Evolutionary conservation across 148 eudicot species (phyloP).

Genomic region (Dianthus caryophyllus): DNA sequence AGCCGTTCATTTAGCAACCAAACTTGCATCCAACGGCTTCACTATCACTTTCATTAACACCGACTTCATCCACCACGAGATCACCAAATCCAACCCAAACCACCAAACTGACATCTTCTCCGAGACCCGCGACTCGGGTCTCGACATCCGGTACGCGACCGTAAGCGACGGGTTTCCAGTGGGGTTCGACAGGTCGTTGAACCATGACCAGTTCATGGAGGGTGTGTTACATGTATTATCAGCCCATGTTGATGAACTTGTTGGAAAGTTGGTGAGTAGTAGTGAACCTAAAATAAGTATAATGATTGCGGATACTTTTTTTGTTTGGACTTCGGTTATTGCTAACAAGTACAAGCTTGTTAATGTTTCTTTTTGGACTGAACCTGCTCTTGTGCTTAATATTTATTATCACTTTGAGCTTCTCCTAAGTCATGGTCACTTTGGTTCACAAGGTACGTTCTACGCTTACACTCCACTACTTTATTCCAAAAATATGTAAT

Average conservation of each 20-base stretch:
- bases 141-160: constrained; percentile 41
- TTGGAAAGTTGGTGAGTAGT: constrained; percentile 21
- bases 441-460: constrained; percentile 34
- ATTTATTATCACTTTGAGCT: constrained; percentile 57
- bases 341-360: constrained; percentile 49
- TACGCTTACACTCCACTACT: too few species aligned
- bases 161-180: constrained; percentile 21
- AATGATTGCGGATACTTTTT: constrained; percentile 62
- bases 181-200: constrained; percentile 25
- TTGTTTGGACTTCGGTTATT: constrained; percentile 44
- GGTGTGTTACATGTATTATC: constrained; percentile 18
- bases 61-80: constrained; percentile 50
- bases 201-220: constrained; percentile 24
- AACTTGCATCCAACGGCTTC: constrained; percentile 63
- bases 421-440: constrained; percentile 43
- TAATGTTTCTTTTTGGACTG: constrained; percentile 68
- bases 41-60: constrained; percentile 66
- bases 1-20: constrained; percentile 53
- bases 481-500: too few species aligned
- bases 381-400: constrained; percentile 52
- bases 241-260: constrained; percentile 26
- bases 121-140: constrained; percentile 18
- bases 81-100: constrained; percentile 18
- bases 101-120: constrained; percentile 38
- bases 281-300: constrained; percentile 3